Evolutionary conservation across 176 grass and related monocot species (phyloP).

Genomic region (Eleusine indica): DNA sequence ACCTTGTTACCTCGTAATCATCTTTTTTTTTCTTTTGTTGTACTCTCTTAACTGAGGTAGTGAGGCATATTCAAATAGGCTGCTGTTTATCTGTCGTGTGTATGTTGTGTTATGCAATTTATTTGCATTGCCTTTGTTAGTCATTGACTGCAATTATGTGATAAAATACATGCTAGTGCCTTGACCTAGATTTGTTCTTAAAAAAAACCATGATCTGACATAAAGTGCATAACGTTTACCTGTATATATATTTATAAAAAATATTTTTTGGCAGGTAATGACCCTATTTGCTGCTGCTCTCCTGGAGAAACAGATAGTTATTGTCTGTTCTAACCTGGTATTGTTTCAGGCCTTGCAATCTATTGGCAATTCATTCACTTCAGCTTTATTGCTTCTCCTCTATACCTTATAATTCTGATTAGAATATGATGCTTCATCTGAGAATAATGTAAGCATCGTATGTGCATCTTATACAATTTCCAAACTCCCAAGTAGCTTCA

Average conservation of each 20-base stretch:
- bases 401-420: slow-evolving; percentile 16
- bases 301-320: slow-evolving; percentile 93
- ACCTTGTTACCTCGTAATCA: slow-evolving; percentile 6
- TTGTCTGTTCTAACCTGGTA: slow-evolving; percentile 98
- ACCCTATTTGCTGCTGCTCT: slow-evolving; percentile 87
- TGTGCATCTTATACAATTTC: neutral
- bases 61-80: neutral
- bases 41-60: neutral
- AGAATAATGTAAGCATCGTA: neutral
- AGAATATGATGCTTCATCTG: neutral
- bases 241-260: slow-evolving; percentile 32
- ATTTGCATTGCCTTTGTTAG: slow-evolving; percentile 15
- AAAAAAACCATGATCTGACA: neutral
- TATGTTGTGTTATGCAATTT: neutral
- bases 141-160: neutral
- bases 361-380: slow-evolving; percentile 16
- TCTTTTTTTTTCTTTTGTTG: neutral
- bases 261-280: slow-evolving; percentile 67
- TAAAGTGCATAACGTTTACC: neutral
- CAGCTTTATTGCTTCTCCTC: slow-evolving; percentile 3
- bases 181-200: neutral
- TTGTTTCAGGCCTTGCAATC: neutral
- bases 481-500: neutral
- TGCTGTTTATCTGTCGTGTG: neutral
- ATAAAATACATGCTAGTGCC: neutral